Evolutionary conservation across 2,329 filamentous ascomycete genomes (phyloP).

Genomic region (Zasmidium angulare): DNA sequence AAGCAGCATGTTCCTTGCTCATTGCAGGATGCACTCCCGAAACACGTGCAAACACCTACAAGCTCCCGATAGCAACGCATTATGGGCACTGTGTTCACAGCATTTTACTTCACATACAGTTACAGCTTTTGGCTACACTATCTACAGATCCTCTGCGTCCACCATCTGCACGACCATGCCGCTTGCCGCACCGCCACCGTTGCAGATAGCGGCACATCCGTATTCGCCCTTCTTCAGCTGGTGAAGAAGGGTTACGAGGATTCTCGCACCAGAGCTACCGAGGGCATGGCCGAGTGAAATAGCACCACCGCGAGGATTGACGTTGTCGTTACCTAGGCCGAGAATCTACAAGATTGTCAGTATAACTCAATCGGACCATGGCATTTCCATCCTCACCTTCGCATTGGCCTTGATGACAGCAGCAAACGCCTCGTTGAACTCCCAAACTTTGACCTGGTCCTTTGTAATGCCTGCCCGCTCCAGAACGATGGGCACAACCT

Average conservation of each 20-base stretch:
- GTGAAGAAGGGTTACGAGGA: constrained; percentile 85
- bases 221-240: constrained; percentile 91
- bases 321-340: constrained; percentile 72
- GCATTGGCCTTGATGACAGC: constrained; percentile 93
- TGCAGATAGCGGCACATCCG: constrained; percentile 93
- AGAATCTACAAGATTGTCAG: constrained; percentile 61
- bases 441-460: constrained; percentile 91
- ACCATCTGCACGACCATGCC: constrained; percentile 81
- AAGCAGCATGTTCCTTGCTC: background rate
- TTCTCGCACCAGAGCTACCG: constrained; percentile 89
- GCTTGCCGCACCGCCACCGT: constrained; percentile 88
- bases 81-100: background rate
- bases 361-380: constrained; percentile 12
- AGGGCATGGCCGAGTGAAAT: constrained; percentile 90
- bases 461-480: constrained; percentile 86
- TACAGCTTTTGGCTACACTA: background rate
- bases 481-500: constrained; percentile 87
- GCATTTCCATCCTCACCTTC: constrained; percentile 57
- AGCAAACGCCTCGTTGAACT: constrained; percentile 98
- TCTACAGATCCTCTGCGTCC: constrained; percentile 53
- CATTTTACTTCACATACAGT: constrained; percentile 2
- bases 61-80: background rate
- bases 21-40: background rate
- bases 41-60: background rate
- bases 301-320: constrained; percentile 87